Conservation (phyloP, 257 asterid species). For the Solanum boliviense region DNA sequence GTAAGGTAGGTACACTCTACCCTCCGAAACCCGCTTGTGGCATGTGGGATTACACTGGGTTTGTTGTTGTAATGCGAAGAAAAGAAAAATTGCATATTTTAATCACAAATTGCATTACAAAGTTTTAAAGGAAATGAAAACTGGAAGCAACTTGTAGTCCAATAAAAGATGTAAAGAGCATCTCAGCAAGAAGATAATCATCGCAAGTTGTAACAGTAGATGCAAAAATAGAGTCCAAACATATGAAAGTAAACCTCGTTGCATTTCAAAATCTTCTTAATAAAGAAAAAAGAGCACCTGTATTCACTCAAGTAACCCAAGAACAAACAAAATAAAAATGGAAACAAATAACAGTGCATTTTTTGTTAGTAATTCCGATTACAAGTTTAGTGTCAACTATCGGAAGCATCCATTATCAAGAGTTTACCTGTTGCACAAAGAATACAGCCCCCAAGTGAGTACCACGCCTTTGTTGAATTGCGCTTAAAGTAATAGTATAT, state of each 20-base stretch:
- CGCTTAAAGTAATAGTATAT: slow-evolving; percentile 75
- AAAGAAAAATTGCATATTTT: neutral
- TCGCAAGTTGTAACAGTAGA: neutral
- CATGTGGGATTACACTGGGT: neutral
- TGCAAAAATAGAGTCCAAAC: neutral
- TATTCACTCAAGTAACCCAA: neutral
- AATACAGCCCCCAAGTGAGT: slow-evolving; percentile 90
- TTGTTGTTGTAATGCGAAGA: neutral
- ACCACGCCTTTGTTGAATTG: slow-evolving; percentile 83
- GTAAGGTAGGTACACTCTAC: neutral
- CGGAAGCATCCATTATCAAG: neutral
- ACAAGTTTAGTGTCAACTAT: neutral
- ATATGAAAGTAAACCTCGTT: neutral
- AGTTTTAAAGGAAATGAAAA: neutral
- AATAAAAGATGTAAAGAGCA: neutral
- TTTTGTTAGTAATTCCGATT: neutral
- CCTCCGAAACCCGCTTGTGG: neutral
- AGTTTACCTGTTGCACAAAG: slow-evolving; percentile 85
- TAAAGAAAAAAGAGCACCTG: neutral
- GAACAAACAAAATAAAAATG: neutral
- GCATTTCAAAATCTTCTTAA: neutral
- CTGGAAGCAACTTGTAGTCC: neutral
- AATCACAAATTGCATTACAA: neutral
- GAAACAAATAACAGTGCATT: neutral
- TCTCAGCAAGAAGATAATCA: neutral